Conservation (phyloP, 1,139 yeast genomes). For the Sugiyamaella castrensis region DNA sequence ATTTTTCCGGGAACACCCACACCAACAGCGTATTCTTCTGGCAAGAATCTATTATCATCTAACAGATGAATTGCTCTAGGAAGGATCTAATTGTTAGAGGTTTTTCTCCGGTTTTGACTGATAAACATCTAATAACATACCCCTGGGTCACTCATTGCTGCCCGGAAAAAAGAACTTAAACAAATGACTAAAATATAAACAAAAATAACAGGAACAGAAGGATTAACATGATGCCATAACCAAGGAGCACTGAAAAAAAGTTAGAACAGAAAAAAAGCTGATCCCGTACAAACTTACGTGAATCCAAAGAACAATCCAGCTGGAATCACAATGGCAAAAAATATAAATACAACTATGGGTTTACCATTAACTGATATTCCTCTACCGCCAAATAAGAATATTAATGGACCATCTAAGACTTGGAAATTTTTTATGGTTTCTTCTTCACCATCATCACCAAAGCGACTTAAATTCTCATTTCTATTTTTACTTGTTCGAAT, state of each 20-base stretch:
- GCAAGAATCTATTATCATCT: constrained; percentile 43
- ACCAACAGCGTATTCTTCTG: constrained; percentile 61
- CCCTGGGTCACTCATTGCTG: constrained; percentile 69
- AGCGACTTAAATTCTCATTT: not conserved
- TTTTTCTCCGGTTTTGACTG: too few relatives aligned
- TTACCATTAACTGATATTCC: constrained; percentile 43
- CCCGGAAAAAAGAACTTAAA: constrained; percentile 48
- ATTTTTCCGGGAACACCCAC: constrained; percentile 51
- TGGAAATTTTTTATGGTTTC: constrained; percentile 13
- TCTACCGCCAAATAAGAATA: constrained; percentile 66
- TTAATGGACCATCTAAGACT: constrained; percentile 13
- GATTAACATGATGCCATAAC: constrained; percentile 57
- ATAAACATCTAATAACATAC: constrained; percentile 26
- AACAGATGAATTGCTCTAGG: constrained; percentile 67
- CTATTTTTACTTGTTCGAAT: not conserved
- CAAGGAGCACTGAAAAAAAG: constrained; percentile 43
- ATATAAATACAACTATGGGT: constrained; percentile 42
- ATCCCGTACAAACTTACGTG: constrained; percentile 33
- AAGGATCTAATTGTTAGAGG: constrained; percentile 35
- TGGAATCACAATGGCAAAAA: constrained; percentile 43
- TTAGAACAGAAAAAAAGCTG: constrained; percentile 2
- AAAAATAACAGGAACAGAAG: constrained; percentile 56
- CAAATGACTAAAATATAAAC: constrained; percentile 56
- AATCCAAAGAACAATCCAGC: constrained; percentile 51
- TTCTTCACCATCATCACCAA: not conserved